A percentile compares a stretch with the other conserved stretches of the same genome.
These are phyloP conservation scores for Penicillium turbatum DNA, from an alignment of 495 filamentous ascomycete species.

Conservation along the genomic window DNA sequence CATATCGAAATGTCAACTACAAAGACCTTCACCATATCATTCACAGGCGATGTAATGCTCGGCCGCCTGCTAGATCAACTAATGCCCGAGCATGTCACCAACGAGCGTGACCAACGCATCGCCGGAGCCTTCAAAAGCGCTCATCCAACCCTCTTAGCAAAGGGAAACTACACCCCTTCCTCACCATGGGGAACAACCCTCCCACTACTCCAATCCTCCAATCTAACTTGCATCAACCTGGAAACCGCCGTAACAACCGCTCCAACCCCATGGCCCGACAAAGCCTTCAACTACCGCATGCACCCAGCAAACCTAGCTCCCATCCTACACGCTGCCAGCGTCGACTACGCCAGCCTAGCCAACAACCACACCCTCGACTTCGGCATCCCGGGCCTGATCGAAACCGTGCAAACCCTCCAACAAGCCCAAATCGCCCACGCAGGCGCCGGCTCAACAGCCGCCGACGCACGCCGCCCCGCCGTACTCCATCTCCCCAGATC, in stretches of 20 bases:
- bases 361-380: constrained; percentile 44
- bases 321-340: constrained; percentile 24
- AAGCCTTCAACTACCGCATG: constrained; percentile 42
- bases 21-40: constrained; percentile 26
- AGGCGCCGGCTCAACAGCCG: constrained; percentile 25
- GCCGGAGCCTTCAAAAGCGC: constrained; percentile 14
- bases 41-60: constrained; percentile 45
- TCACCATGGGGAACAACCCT: constrained; percentile 38
- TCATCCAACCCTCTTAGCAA: constrained; percentile 12
- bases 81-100: constrained; percentile 29
- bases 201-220: constrained; percentile 25
- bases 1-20: constrained; percentile 5
- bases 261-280: constrained; percentile 33
- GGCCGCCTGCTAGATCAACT: constrained; percentile 43
- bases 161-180: constrained; percentile 18
- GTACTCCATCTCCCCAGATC: constrained; percentile 12
- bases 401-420: constrained; percentile 30
- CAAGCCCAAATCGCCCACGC: constrained; percentile 20
- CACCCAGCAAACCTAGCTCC: constrained; percentile 35
- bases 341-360: constrained; percentile 36
- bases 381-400: constrained; percentile 27
- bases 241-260: constrained; percentile 39
- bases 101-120: constrained; percentile 17
- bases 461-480: constrained; percentile 30
- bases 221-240: constrained; percentile 41